Evolutionary conservation across 257 asterid genomes (phyloP), one percentile per base, ranked within the genome.

Genomic region (Nicotiana knightiana): DNA sequence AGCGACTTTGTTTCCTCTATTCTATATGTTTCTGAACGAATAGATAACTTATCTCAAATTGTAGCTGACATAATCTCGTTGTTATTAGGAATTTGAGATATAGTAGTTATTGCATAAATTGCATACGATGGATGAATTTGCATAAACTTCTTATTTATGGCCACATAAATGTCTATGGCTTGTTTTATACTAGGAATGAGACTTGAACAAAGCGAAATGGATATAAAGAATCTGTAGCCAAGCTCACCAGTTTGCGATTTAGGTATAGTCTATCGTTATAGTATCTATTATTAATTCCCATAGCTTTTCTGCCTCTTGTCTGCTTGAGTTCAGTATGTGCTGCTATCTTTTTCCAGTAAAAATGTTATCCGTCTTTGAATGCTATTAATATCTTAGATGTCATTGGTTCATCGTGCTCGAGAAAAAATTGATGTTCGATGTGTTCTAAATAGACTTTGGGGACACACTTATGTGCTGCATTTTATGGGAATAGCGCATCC

Each of bases 391-490:
- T 73, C 24, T 48, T 21, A 26, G 1, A 13, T 26, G 61, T 48
- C 79, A 73, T 51, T 73, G 62, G 62, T 73, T 73, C 62, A 48
- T 48, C 62, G 4, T 70, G 58, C 77, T 70, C 76, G 43, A 70
- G 10, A 43, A 70, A 71, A 13, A 43, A 39, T 11, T 5, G 78
- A 71, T 46, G 1, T 70, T 43, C 12, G 12, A 46, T 21, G 26
- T 8, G 62, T 48, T 12, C 43, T 26, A 46, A 48, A 6, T 48
- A 73, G 62, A 48, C 43, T 13, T 62, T 16, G 26, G 8, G 0
- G 24, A 48, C 43, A 46, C 24, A 70, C 58, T 43, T 39, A 39
- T 73, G 39, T 73, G n/a, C 30, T 21, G 16, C n/a, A n/a, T 21
- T 43, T 43, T 70, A 32, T 48, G 62, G 39, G 62, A 12, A 26